Conservation (phyloP, 2,329 filamentous ascomycete genomes). For the Colletotrichum higginsianum region DNA sequence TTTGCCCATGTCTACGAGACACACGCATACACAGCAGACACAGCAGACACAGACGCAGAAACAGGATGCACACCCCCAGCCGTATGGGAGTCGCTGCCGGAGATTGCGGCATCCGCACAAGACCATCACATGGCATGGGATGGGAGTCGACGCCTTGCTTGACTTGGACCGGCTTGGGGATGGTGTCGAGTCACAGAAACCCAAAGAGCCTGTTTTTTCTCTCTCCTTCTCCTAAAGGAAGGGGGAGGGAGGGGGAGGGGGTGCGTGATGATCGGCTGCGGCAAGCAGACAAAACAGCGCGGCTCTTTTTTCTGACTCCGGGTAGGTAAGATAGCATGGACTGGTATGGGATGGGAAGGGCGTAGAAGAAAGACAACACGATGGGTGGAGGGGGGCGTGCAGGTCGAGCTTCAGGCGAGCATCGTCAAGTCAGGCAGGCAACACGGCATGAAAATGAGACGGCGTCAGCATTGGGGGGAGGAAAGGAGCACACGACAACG, state of each 20-base stretch:
- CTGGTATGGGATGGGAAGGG: background rate
- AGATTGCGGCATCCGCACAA: conserved; percentile 39
- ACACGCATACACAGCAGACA: conserved; percentile 3
- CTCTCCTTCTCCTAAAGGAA: background rate
- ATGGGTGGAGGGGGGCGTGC: conserved; percentile 11
- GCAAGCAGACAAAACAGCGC: conserved; percentile 9
- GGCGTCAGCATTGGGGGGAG: background rate
- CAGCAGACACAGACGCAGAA: background rate
- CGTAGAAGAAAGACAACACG: conserved; percentile 6
- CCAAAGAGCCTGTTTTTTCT: background rate
- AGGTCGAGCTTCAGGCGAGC: background rate
- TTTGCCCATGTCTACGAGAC: conserved; percentile 20
- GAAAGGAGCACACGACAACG: background rate
- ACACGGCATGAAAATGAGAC: conserved; percentile 7
- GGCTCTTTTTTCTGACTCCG: conserved; percentile 6
- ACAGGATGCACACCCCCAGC: conserved; percentile 1
- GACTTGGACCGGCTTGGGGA: conserved; percentile 12
- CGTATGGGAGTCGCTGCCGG: conserved; percentile 18
- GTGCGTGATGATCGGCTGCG: conserved; percentile 1
- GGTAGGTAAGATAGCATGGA: too few relatives aligned
- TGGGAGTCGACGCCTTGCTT: conserved; percentile 35
- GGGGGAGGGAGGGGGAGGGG: background rate
- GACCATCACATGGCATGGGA: conserved; percentile 35
- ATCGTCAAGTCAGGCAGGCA: conserved; percentile 6
- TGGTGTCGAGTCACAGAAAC: conserved; percentile 26